Evolutionary conservation across 2,329 filamentous ascomycete genomes (phyloP).

Genomic region (Neofusicoccum sp.): DNA sequence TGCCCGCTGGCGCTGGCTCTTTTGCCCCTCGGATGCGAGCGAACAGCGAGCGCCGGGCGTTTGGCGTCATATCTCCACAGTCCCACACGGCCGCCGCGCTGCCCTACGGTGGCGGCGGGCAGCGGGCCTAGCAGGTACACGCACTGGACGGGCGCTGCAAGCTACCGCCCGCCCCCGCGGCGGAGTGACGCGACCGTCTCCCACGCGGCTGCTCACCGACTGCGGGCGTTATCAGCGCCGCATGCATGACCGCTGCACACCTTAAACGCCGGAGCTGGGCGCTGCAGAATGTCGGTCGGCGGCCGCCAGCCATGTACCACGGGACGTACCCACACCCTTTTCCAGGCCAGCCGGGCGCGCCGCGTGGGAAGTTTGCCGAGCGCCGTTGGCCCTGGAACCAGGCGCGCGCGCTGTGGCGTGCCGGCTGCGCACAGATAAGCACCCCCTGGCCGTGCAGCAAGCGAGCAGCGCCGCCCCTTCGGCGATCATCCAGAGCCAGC

Average conservation of each 20-base stretch:
- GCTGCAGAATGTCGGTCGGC: conserved; percentile 12
- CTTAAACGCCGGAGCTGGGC: conserved; percentile 5
- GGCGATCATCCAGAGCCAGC: conserved; percentile 13
- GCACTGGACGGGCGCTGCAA: background rate
- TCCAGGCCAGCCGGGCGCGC: background rate
- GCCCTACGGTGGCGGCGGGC: background rate
- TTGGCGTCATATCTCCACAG: conserved; percentile 12
- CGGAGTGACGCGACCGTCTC: background rate
- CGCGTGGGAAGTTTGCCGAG: conserved; percentile 11
- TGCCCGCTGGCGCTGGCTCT: background rate
- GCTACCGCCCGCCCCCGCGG: background rate
- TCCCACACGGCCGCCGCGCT: conserved; percentile 1
- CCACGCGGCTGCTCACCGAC: conserved; percentile 6
- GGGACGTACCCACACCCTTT: background rate
- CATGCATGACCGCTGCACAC: conserved; percentile 11
- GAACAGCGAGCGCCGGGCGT: background rate
- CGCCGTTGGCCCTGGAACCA: conserved; percentile 2
- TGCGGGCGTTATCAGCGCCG: conserved; percentile 9
- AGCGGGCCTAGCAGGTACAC: background rate
- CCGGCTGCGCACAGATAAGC: conserved; percentile 7
- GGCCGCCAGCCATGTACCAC: background rate
- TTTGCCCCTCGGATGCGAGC: background rate
- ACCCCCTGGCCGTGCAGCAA: background rate
- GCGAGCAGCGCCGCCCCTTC: conserved; percentile 5
- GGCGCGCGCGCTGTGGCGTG: background rate